Evolutionary conservation across 345 rosid species (phyloP).

Genomic region (Eucalyptus erythrocorys): DNA sequence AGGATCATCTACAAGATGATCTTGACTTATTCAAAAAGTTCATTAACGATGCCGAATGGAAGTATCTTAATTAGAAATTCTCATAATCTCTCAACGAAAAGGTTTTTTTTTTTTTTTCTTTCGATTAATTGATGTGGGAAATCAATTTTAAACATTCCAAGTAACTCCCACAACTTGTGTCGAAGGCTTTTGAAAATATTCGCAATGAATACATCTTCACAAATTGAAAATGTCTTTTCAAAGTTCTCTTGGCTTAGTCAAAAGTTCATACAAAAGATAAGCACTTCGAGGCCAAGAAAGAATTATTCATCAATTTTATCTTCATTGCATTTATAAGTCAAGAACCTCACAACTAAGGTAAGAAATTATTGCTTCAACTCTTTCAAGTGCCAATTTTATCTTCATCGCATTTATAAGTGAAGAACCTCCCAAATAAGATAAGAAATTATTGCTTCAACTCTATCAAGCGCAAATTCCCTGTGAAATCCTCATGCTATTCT

Average conservation of each 20-base stretch:
- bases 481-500: neutral
- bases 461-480: neutral
- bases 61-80: neutral
- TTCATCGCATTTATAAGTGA: neutral
- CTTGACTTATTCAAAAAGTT: neutral
- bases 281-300: neutral
- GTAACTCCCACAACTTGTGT: neutral
- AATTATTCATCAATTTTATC: neutral
- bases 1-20: neutral
- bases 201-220: neutral
- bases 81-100: neutral
- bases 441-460: neutral
- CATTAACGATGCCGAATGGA: neutral
- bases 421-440: neutral
- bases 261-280: accelerated
- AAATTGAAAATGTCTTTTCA: neutral
- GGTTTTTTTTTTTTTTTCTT: no score
- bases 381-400: neutral
- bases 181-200: neutral
- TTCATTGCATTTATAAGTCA: neutral
- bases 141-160: neutral
- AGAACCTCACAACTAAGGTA: neutral
- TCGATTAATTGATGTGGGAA: neutral
- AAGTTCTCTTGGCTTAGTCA: neutral
- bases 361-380: neutral